Evolutionary conservation across 345 rosid genomes (phyloP).

Genomic region (Hypericum androsaemum): DNA sequence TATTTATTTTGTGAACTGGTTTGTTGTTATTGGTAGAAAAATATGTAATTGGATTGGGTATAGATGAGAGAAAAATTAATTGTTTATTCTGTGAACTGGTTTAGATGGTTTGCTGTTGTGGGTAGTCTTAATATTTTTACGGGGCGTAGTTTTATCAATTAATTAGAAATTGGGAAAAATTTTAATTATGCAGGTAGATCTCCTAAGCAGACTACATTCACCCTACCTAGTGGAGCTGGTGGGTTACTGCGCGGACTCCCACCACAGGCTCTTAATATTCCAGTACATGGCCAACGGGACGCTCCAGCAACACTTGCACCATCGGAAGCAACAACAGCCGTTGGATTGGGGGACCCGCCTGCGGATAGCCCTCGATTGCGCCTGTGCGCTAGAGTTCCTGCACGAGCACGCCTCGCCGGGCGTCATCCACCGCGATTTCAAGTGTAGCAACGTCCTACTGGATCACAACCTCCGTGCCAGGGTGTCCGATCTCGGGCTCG

Average conservation of each 20-base stretch:
- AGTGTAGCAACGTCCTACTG: constrained; percentile 60
- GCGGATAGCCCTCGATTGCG: constrained; percentile 76
- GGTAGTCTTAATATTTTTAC: too few relatives aligned
- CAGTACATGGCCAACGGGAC: constrained; percentile 73
- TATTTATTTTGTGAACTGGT: too few relatives aligned
- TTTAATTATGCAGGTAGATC: constrained; percentile 62
- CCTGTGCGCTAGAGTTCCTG: constrained; percentile 73
- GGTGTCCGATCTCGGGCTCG: constrained; percentile 70
- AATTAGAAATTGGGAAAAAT: too few relatives aligned
- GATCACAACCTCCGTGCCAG: constrained; percentile 53
- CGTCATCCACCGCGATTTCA: constrained; percentile 79
- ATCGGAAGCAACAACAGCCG: constrained; percentile 28
- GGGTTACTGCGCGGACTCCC: constrained; percentile 90
- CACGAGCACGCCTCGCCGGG: constrained; percentile 56
- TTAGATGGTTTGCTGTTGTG: too few relatives aligned
- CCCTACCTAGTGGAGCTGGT: constrained; percentile 74
- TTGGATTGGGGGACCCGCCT: constrained; percentile 71
- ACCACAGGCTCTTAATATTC: constrained; percentile 61
- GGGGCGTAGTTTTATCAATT: too few relatives aligned
- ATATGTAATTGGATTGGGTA: too few relatives aligned
- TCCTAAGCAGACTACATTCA: constrained; percentile 66
- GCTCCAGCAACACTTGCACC: constrained; percentile 45
- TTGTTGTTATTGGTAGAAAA: too few relatives aligned
- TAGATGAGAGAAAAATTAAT: too few relatives aligned
- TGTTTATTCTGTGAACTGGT: too few relatives aligned